phyloP scores from a whole-genome alignment of 2,329 filamentous ascomycete species.

The Cladosporium sp. region DNA sequence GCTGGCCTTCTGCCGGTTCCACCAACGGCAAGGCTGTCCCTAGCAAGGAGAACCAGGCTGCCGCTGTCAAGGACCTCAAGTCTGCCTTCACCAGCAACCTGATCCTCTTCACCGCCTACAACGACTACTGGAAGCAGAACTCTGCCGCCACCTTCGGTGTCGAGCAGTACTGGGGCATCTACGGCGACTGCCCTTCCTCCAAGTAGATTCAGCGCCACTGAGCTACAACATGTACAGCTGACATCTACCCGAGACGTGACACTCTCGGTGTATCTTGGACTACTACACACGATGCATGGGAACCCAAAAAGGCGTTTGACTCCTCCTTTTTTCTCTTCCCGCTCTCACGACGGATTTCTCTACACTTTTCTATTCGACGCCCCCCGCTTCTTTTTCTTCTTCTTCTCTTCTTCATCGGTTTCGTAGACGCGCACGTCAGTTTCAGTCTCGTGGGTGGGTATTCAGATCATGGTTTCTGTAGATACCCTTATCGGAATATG shows the following conservation, averaged over 20 bases:
- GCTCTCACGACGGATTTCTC: slow-evolving; percentile 12
- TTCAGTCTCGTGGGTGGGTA: slow-evolving; percentile 18
- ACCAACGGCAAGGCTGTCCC: slow-evolving; percentile 70
- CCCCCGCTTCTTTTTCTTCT: neutral
- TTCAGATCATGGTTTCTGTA: slow-evolving; percentile 11
- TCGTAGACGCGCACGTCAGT: slow-evolving; percentile 18
- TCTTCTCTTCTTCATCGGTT: slow-evolving; percentile 6
- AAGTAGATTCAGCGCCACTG: slow-evolving; percentile 18
- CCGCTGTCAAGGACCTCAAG: slow-evolving; percentile 66
- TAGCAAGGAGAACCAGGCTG: slow-evolving; percentile 63
- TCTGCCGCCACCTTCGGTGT: slow-evolving; percentile 63
- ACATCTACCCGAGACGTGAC: neutral
- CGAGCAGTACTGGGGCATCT: slow-evolving; percentile 73
- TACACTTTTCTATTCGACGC: neutral
- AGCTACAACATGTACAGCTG: slow-evolving; percentile 18
- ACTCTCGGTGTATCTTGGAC: slow-evolving; percentile 6
- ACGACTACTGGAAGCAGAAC: slow-evolving; percentile 76
- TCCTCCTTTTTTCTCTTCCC: slow-evolving; percentile 4
- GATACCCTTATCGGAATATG: slow-evolving; percentile 14
- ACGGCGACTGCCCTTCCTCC: slow-evolving; percentile 28
- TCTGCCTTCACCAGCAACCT: slow-evolving; percentile 59
- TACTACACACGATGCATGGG: slow-evolving; percentile 15
- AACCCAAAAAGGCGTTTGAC: slow-evolving; percentile 14
- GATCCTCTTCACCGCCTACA: slow-evolving; percentile 76
- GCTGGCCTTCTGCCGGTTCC: slow-evolving; percentile 73